phyloP scores from a whole-genome alignment of 169 alveolate genomes.

The Prorocentrum cordatum region DNA sequence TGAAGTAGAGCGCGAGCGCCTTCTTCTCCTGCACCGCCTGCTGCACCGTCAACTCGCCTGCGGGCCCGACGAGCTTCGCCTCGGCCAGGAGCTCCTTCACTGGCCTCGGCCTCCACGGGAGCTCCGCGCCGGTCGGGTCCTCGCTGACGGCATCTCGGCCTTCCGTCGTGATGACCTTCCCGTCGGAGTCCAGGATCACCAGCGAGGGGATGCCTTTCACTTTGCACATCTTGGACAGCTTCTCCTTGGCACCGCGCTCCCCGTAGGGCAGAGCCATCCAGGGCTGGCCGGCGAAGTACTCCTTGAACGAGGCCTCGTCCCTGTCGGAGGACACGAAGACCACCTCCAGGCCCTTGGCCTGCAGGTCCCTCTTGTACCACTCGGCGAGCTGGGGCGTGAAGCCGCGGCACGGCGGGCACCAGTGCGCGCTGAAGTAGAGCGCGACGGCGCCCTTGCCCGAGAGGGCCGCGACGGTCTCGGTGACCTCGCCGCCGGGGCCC shows the following conservation, averaged over 20 bases:
- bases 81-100: too few species aligned
- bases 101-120: conserved; percentile 59
- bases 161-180: conserved; percentile 10
- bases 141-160: conserved; percentile 30
- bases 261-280: conserved; percentile 46
- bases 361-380: conserved; percentile 64
- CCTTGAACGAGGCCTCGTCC: conserved; percentile 4
- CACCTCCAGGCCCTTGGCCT: conserved; percentile 25
- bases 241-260: neutral
- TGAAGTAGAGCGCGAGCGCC: conserved; percentile 76
- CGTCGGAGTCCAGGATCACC: neutral
- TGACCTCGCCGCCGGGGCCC: too few species aligned
- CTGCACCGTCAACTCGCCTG: too few species aligned
- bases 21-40: conserved; percentile 41
- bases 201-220: neutral
- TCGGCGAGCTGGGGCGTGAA: conserved; percentile 82
- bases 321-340: conserved; percentile 40
- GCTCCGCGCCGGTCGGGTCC: conserved; percentile 14
- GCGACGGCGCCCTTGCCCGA: conserved; percentile 25
- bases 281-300: conserved; percentile 25
- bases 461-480: too few species aligned
- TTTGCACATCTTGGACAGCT: neutral
- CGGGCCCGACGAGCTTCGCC: too few species aligned
- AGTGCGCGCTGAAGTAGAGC: conserved; percentile 78
- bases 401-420: conserved; percentile 82